These are phyloP conservation scores for Suillus ampliporus DNA, from an alignment of 768 basidiomycete genomes.

Conservation along the genomic window DNA sequence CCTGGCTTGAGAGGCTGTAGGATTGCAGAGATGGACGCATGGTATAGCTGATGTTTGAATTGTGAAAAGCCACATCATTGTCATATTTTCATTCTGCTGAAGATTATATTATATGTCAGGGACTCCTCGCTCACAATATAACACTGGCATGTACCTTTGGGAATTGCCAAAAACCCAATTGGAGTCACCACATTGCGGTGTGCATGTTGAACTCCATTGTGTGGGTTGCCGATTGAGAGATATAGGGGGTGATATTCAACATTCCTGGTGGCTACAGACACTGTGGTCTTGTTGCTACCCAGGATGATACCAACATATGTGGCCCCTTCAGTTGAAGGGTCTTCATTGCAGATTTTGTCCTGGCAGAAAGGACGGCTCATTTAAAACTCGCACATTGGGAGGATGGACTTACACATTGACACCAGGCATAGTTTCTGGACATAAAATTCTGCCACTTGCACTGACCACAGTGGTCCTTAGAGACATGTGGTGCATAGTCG, in stretches of 20 bases:
- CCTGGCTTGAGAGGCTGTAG: slow-evolving; percentile 26
- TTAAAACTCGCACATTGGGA: neutral
- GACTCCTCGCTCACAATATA: too few species aligned
- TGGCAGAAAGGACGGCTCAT: neutral
- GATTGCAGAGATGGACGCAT: slow-evolving; percentile 34
- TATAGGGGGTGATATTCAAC: slow-evolving; percentile 30
- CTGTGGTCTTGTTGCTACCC: slow-evolving; percentile 32
- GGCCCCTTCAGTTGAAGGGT: slow-evolving; percentile 19
- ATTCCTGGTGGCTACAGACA: slow-evolving; percentile 29
- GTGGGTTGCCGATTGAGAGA: slow-evolving; percentile 22
- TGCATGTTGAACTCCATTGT: slow-evolving; percentile 19
- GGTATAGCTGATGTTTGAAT: slow-evolving; percentile 38
- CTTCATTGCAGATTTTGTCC: slow-evolving; percentile 9
- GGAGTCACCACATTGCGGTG: slow-evolving; percentile 15
- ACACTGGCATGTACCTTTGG: slow-evolving; percentile 20
- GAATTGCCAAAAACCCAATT: slow-evolving; percentile 24
- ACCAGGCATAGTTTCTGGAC: slow-evolving; percentile 48
- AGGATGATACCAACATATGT: slow-evolving; percentile 25
- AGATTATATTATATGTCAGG: too few species aligned
- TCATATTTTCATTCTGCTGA: slow-evolving; percentile 18
- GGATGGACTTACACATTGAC: slow-evolving; percentile 33
- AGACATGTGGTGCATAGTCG: slow-evolving; percentile 27
- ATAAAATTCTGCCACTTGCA: slow-evolving; percentile 41
- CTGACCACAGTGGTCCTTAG: slow-evolving; percentile 27
- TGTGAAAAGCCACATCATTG: slow-evolving; percentile 24